A percentile compares a stretch with the other conserved stretches of the same genome.
Evolutionary conservation across 2,329 filamentous ascomycete genomes (phyloP).

Genomic region (Penicillium glabrum): DNA sequence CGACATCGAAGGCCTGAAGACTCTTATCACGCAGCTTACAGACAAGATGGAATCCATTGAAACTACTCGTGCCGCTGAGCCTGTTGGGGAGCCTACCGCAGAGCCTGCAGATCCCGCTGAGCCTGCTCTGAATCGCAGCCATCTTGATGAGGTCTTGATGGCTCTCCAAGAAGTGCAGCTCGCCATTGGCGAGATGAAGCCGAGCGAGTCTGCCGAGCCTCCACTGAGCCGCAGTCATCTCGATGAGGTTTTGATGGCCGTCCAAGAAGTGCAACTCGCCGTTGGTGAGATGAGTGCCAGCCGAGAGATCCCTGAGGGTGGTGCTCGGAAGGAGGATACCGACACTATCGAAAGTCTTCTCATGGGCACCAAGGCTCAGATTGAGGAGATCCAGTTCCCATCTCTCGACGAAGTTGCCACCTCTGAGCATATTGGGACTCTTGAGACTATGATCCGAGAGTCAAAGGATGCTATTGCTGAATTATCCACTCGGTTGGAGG

Average conservation of each 20-base stretch:
- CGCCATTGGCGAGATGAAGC: slow-evolving; percentile 53
- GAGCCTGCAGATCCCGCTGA: slow-evolving; percentile 25
- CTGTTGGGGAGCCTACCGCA: slow-evolving; percentile 22
- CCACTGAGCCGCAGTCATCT: slow-evolving; percentile 49
- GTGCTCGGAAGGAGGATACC: slow-evolving; percentile 77
- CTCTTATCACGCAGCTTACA: slow-evolving; percentile 76
- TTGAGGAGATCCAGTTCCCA: slow-evolving; percentile 72
- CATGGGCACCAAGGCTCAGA: slow-evolving; percentile 80
- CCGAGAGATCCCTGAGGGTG: slow-evolving; percentile 49
- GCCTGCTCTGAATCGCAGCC: slow-evolving; percentile 47
- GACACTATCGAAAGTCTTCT: slow-evolving; percentile 88
- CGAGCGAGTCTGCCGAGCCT: slow-evolving; percentile 34
- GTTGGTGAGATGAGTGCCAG: slow-evolving; percentile 54
- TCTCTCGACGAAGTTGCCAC: slow-evolving; percentile 67
- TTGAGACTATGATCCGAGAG: slow-evolving; percentile 70
- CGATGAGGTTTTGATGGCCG: slow-evolving; percentile 45
- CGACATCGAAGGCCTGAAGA: slow-evolving; percentile 83
- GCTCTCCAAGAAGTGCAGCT: slow-evolving; percentile 57
- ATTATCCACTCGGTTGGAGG: slow-evolving; percentile 66
- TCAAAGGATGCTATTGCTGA: slow-evolving; percentile 71
- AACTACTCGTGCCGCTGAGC: slow-evolving; percentile 42
- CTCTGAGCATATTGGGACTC: slow-evolving; percentile 58
- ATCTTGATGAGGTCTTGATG: slow-evolving; percentile 48
- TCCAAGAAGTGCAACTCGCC: slow-evolving; percentile 57
- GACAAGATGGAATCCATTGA: slow-evolving; percentile 80